Base-by-base conservation (phyloP, 805 yeast species). In the Yueomyces sp. region DNA sequence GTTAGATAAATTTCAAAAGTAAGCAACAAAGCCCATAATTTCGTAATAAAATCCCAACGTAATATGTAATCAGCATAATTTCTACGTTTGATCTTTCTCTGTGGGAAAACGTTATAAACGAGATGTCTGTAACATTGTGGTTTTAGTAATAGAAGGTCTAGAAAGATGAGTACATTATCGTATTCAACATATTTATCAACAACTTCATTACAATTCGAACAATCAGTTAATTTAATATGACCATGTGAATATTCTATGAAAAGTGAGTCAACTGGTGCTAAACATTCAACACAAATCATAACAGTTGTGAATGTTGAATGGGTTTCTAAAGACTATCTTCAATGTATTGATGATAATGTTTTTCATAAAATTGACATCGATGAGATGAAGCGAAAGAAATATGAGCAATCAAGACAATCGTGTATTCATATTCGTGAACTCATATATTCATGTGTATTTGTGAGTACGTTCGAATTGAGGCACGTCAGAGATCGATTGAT, bases 151-250 rank as follows among this genome's bases (percentile, higher is more conserved):
- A 92, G 64, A 39, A 90, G 69, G 54, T 92, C 97, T 27, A 92
- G 79, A 57, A 85, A 83, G 26, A 90, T 66, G 2, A 92, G 66
- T 5, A 90, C 94, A 44, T 77, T 74, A 59, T 92, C 99, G 49
- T 77, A 81, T 59, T 92, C 99, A 31, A 90, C 80, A 63, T 92
- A 92, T 57, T 83, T 81, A 62, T 92, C 99, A 3, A 87, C 94
- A 27, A 83, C 77, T 42, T 72, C 68, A 31, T 74, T 70, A 59
- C 99, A 92, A 30, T 64, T 59, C 2, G 74, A 64, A 55, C 97
- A 92, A 32, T 79, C 78, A 0, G 94, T 80, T 36, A 86, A 71
- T 49, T 83, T 77, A 40, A 90, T 85, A 53, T 86, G 87, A 40
- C 79, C 77, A 45, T 81, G 79, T 30, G 88, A 76, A 61, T 84